Evolutionary conservation across 495 filamentous ascomycete species (phyloP).

Genomic region (Xylaria cubensis): DNA sequence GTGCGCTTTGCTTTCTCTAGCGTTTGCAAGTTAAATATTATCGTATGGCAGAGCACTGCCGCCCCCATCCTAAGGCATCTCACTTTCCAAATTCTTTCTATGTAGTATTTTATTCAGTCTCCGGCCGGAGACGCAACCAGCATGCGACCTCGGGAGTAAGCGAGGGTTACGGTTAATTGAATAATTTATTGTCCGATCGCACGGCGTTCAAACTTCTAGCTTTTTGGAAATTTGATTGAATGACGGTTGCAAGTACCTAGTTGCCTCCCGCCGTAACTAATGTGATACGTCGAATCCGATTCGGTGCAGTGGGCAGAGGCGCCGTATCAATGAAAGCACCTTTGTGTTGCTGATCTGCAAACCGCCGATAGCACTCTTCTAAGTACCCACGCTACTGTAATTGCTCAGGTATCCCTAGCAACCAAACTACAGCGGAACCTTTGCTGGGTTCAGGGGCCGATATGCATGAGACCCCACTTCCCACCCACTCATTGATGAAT

Average conservation of each 20-base stretch:
- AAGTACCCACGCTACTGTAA: constrained; percentile 5
- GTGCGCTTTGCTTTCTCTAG: not conserved
- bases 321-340: not conserved
- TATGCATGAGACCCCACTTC: constrained; percentile 18
- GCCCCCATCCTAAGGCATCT: not conserved
- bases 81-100: not conserved
- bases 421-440: constrained; percentile 5
- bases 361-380: not conserved
- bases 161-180: not conserved
- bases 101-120: not conserved
- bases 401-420: constrained; percentile 16
- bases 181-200: not conserved
- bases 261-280: not conserved
- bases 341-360: not conserved
- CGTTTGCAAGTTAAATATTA: not conserved
- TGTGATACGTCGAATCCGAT: not conserved
- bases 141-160: not conserved
- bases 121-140: not conserved
- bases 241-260: not conserved
- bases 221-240: not conserved
- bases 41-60: not conserved
- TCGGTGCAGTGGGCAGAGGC: not conserved
- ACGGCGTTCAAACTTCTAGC: not conserved
- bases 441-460: constrained; percentile 19
- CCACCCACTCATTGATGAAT: constrained; percentile 17